A percentile compares a stretch with the other conserved stretches of the same genome.
phyloP scores from a whole-genome alignment of 805 yeast species.

The Torulaspora microellipsoides region DNA sequence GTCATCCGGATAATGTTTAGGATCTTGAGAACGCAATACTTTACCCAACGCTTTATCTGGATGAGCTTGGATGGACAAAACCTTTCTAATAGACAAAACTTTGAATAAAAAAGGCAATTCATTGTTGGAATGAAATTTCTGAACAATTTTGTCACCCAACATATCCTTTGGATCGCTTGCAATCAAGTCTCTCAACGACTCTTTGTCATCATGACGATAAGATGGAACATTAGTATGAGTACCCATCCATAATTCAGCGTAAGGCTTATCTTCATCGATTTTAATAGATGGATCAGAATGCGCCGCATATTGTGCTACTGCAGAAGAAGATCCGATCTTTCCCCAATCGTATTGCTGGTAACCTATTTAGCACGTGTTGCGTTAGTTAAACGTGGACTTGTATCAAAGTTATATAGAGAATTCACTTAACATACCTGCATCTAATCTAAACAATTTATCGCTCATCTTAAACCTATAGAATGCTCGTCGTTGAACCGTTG shows the following conservation, averaged over 20 bases:
- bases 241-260: constrained; percentile 99
- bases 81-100: constrained; percentile 89
- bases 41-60: constrained; percentile 87
- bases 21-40: constrained; percentile 73
- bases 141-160: constrained; percentile 55
- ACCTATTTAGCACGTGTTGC: constrained; percentile 36
- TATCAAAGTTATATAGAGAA: background rate
- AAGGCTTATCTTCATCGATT: constrained; percentile 74
- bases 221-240: constrained; percentile 94
- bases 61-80: constrained; percentile 93
- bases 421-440: constrained; percentile 34
- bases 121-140: constrained; percentile 59
- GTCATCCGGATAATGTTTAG: constrained; percentile 93
- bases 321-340: constrained; percentile 74
- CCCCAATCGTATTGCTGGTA: constrained; percentile 86
- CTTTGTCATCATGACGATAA: constrained; percentile 47
- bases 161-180: constrained; percentile 51
- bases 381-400: constrained; percentile 5
- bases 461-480: constrained; percentile 19
- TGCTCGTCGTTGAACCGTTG: too few relatives aligned
- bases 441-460: constrained; percentile 37
- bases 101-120: constrained; percentile 91
- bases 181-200: constrained; percentile 64
- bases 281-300: constrained; percentile 56
- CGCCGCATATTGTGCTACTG: constrained; percentile 85